phyloP scores from a whole-genome alignment of 352 stramenopile species.

The Phytopythium mirpurense region DNA sequence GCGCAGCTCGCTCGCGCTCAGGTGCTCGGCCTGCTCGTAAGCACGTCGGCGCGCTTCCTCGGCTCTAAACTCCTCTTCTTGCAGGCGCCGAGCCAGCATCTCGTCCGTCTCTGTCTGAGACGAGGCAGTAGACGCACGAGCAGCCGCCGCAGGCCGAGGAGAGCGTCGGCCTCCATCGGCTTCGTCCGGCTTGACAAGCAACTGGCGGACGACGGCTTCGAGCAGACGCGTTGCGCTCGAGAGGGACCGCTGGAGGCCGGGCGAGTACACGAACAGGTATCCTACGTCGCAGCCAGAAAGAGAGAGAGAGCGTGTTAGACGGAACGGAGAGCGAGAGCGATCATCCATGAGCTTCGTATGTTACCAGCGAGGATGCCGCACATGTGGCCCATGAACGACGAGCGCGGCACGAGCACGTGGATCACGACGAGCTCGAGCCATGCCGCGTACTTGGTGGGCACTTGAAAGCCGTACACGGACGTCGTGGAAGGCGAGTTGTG shows the following conservation, averaged over 20 bases:
- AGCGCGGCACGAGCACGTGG: constrained; percentile 68
- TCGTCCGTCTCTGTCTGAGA: constrained; percentile 4
- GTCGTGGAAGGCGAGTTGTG: constrained; percentile 61
- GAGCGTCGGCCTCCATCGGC: not conserved
- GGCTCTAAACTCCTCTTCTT: constrained; percentile 6
- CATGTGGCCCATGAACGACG: constrained; percentile 84
- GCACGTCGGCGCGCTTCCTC: constrained; percentile 1
- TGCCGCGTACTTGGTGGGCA: constrained; percentile 84
- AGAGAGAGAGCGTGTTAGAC: too few species aligned
- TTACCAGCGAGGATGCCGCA: constrained; percentile 83
- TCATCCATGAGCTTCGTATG: too few species aligned
- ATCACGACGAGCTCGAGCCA: constrained; percentile 88
- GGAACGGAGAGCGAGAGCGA: too few species aligned
- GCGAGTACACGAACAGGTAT: constrained; percentile 25
- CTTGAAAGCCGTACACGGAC: constrained; percentile 56
- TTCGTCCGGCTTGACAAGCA: not conserved
- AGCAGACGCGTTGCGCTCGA: not conserved
- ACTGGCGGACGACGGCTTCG: not conserved
- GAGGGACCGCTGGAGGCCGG: constrained; percentile 16
- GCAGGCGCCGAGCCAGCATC: constrained; percentile 6
- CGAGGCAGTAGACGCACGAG: too few species aligned
- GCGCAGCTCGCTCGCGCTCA: constrained; percentile 6
- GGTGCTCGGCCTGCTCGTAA: not conserved
- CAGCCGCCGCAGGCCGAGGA: not conserved
- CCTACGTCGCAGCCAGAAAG: constrained; percentile 11